Conservation (phyloP, 1,284 basidiomycete genomes). For the Meira miltonrushii region DNA sequence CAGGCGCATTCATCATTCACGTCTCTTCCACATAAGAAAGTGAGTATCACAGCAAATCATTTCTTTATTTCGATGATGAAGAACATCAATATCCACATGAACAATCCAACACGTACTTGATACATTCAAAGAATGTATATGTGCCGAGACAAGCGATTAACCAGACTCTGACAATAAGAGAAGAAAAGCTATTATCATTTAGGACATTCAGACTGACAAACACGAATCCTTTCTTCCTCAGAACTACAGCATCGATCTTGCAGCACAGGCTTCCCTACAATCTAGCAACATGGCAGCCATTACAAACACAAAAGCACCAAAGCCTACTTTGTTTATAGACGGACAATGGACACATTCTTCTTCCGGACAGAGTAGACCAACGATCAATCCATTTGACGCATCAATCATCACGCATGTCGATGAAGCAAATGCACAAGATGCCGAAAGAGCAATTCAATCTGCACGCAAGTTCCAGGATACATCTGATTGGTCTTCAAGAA, state of each 20-base stretch:
- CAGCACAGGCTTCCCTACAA: constrained; percentile 5
- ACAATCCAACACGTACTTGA: constrained; percentile 41
- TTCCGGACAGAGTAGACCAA: constrained; percentile 35
- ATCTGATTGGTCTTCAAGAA: constrained; percentile 34
- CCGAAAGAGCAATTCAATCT: constrained; percentile 34
- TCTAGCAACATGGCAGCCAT: constrained; percentile 8
- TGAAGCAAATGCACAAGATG: constrained; percentile 43
- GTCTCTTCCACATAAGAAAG: neutral
- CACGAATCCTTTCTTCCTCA: neutral
- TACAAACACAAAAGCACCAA: neutral
- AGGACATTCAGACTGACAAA: constrained; percentile 17
- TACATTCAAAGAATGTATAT: constrained; percentile 22
- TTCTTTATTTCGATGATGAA: constrained; percentile 23
- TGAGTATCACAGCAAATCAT: neutral
- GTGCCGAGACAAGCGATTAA: constrained; percentile 34
- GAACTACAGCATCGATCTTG: neutral
- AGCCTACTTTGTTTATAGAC: constrained; percentile 50
- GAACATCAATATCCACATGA: constrained; percentile 29
- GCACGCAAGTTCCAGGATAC: constrained; percentile 39
- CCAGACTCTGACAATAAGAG: constrained; percentile 31
- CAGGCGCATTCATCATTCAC: neutral
- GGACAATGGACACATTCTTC: constrained; percentile 44
- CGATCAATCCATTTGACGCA: constrained; percentile 45
- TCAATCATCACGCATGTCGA: constrained; percentile 37
- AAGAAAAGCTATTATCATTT: constrained; percentile 20